Conservation (phyloP, 305 asterid genomes). For the Plantago lanceolata region DNA sequence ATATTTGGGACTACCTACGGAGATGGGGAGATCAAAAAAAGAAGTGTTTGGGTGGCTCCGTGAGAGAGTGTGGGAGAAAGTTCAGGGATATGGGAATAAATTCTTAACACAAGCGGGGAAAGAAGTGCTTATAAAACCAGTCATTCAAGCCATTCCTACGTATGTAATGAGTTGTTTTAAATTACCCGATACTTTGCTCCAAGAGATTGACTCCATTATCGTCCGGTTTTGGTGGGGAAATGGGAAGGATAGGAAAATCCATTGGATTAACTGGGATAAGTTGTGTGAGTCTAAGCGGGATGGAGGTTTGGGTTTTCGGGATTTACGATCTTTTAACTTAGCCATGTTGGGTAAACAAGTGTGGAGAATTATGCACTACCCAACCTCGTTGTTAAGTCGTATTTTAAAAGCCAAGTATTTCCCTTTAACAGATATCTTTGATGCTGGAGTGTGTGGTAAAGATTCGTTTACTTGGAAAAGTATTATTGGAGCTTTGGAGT, state of each 20-base stretch:
- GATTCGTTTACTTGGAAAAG: neutral
- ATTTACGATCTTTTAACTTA: neutral
- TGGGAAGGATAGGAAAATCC: neutral
- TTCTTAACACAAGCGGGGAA: neutral
- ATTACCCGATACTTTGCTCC: neutral
- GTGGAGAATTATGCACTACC: neutral
- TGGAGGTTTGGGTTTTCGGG: neutral
- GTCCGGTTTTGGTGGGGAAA: neutral
- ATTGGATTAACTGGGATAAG: neutral
- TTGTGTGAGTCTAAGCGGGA: neutral
- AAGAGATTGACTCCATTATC: neutral
- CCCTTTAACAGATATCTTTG: neutral
- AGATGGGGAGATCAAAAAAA: neutral
- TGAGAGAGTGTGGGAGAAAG: neutral
- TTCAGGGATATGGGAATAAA: neutral
- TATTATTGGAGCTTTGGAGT: neutral
- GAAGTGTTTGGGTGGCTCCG: neutral
- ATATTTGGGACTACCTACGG: neutral
- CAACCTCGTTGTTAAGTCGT: no score
- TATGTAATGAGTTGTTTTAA: conserved; percentile 6
- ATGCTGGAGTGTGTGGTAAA: neutral
- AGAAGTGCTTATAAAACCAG: neutral
- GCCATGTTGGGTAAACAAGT: neutral
- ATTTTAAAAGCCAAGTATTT: conserved; percentile 7
- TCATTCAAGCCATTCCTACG: conserved; percentile 7